A percentile compares a stretch with the other conserved stretches of the same genome.
Evolutionary conservation across 805 yeast genomes (phyloP).

Genomic region (Candida maris): DNA sequence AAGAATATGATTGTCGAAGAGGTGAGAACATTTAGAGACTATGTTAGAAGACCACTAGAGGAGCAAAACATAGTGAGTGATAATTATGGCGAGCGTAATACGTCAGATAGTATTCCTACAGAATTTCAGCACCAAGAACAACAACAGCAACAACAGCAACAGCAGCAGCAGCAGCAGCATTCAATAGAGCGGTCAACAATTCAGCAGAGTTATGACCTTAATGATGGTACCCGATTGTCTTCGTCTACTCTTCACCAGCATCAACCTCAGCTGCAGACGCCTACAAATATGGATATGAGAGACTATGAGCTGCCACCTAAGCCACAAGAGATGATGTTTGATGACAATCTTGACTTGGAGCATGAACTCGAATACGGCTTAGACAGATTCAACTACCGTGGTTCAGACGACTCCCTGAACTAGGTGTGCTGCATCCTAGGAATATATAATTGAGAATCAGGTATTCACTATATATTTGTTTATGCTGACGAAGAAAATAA

Average conservation of each 20-base stretch:
- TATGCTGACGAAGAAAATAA: too few relatives aligned
- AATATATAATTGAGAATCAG: too few relatives aligned
- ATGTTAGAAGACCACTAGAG: constrained; percentile 72
- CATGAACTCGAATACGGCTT: constrained; percentile 66
- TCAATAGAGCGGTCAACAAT: too few relatives aligned
- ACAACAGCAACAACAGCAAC: constrained; percentile 20
- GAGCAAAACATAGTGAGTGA: constrained; percentile 40
- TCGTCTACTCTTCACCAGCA: constrained; percentile 16
- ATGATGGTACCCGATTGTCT: constrained; percentile 22
- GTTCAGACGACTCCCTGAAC: constrained; percentile 3
- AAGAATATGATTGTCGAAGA: constrained; percentile 75
- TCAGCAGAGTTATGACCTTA: constrained; percentile 7
- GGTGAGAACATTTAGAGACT: constrained; percentile 71
- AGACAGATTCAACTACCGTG: constrained; percentile 42
- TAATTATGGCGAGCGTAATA: constrained; percentile 12
- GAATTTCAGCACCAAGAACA: neutral
- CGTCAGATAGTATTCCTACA: neutral
- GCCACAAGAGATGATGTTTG: constrained; percentile 49
- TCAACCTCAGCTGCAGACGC: constrained; percentile 39
- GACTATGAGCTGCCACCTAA: constrained; percentile 57
- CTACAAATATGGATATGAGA: constrained; percentile 41
- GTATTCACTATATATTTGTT: too few relatives aligned
- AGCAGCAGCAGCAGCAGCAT: constrained; percentile 17
- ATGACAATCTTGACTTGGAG: constrained; percentile 46
- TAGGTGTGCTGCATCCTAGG: too few relatives aligned